Base-by-base conservation (phyloP, 257 asterid genomes). In the Leonotis leonurus region DNA sequence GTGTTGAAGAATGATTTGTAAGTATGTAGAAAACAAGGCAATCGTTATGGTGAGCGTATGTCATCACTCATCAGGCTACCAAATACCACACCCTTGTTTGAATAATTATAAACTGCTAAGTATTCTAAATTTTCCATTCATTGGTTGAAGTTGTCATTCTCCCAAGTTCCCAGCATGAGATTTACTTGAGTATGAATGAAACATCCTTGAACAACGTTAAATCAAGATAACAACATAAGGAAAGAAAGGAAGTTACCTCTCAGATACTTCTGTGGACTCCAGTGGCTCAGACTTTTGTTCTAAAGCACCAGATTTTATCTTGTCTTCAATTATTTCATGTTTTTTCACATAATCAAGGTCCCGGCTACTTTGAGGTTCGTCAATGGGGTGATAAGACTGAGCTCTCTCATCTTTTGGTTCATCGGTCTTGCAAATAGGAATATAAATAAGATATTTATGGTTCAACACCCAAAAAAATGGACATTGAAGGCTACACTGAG, bases 201-300 rank as follows among this genome's bases (percentile, higher is more conserved):
- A 39, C 37, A 11, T 7, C 12, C 16, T 16, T 14, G 9, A 6
- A 16, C 64, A 53, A 44, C 12, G 27, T 3, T 4, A 43, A 33
- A 22, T 14, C 44, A 44, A 63, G 36, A 7, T 35, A 36, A 60
- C 22, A 7, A 29, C 30, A 36, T 59, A 20, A 53, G 32, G 8
- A 64, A 6, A 29, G 8, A 54, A 39, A 29, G 35, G 39, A 30
- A 49, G 6, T 70, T 74, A 88, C 96, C 91, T 78, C 46, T 61
- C 61, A 44, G 58, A 43, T 44, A 51, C 45, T 58, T 75, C 80
- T 12, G 64, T 33, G 62, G 91, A 69, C 56, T 78, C 64, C 10
- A 27, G 75, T 46, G 53, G 77, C 78, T 48, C 65, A 59, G 70
- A 68, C 60, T 64, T 60, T 30, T 64, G 74, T 59, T 64, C 68